Evolutionary conservation across 331 rosid species (phyloP).

Genomic region (Malus hybrid): DNA sequence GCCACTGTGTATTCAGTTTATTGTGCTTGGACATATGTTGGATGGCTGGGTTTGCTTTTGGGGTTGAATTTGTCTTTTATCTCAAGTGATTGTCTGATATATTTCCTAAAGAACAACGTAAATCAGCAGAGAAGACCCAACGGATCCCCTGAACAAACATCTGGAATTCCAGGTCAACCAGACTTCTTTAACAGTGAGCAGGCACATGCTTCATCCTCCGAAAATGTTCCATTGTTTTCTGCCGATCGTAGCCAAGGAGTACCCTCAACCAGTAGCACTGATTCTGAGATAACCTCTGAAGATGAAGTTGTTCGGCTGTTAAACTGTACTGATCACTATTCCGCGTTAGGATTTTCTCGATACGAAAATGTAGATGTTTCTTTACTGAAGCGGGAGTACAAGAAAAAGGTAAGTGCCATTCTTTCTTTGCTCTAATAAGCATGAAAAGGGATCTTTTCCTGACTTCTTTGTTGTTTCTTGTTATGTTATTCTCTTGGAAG

Average conservation of each 20-base stretch:
- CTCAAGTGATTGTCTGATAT: constrained; percentile 73
- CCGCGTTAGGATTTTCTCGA: constrained; percentile 69
- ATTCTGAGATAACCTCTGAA: constrained; percentile 75
- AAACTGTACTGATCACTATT: constrained; percentile 83
- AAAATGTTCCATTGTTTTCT: constrained; percentile 54
- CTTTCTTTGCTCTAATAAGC: constrained; percentile 21
- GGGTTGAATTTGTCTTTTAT: constrained; percentile 79
- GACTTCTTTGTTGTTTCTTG: constrained; percentile 1
- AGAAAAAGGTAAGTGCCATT: constrained; percentile 60
- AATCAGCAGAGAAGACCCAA: constrained; percentile 63
- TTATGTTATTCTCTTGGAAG: constrained; percentile 16
- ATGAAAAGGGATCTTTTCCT: not conserved
- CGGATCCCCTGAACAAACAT: constrained; percentile 47
- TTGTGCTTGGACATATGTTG: constrained; percentile 77
- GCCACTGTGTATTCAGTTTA: constrained; percentile 70
- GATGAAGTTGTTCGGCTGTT: constrained; percentile 89
- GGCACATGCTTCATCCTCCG: constrained; percentile 46
- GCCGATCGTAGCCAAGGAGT: constrained; percentile 62
- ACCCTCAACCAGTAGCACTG: constrained; percentile 85
- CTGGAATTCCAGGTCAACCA: constrained; percentile 73
- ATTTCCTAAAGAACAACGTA: constrained; percentile 68
- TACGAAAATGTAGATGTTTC: constrained; percentile 66
- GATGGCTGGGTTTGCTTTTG: constrained; percentile 79
- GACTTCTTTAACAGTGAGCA: constrained; percentile 60
- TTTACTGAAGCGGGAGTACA: constrained; percentile 82